phyloP scores from a whole-genome alignment of 1,284 basidiomycete species.

The Bjerkandera adusta region DNA sequence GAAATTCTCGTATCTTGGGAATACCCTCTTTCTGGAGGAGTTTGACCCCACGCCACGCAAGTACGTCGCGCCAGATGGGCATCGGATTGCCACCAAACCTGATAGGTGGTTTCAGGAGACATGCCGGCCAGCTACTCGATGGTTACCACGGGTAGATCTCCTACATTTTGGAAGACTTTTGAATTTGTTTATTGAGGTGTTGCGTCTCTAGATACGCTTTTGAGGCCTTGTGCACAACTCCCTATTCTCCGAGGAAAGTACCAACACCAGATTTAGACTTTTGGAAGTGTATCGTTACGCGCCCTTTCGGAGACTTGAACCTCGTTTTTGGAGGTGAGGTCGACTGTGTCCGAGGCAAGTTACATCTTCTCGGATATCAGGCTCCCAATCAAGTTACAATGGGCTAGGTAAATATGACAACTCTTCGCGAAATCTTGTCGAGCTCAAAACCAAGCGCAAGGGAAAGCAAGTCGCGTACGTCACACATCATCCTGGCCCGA shows the following conservation, averaged over 20 bases:
- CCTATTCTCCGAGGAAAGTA: too few species aligned
- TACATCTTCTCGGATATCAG: background rate
- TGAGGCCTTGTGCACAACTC: slow-evolving; percentile 7
- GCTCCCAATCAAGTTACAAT: background rate
- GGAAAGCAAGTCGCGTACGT: background rate
- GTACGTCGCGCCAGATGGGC: background rate
- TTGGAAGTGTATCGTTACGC: slow-evolving; percentile 9
- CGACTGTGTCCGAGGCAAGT: slow-evolving; percentile 5
- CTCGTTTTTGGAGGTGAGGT: slow-evolving; percentile 9
- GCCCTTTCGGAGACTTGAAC: slow-evolving; percentile 5
- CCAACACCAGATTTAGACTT: background rate
- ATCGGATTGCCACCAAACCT: background rate
- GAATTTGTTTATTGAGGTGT: background rate
- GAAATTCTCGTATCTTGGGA: background rate
- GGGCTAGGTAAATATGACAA: background rate
- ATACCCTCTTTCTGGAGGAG: slow-evolving; percentile 1
- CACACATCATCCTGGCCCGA: too few species aligned
- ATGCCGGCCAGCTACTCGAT: background rate
- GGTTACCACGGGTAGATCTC: slow-evolving; percentile 8
- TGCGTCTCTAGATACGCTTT: slow-evolving; percentile 6
- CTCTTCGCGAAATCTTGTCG: background rate
- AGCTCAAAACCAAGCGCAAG: background rate
- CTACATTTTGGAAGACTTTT: background rate
- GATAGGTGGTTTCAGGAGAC: background rate
- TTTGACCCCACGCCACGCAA: background rate